Evolutionary conservation across 129 eudicot genomes (phyloP), one percentile per base, ranked within the genome.

Genomic region (Lonicera japonica): DNA sequence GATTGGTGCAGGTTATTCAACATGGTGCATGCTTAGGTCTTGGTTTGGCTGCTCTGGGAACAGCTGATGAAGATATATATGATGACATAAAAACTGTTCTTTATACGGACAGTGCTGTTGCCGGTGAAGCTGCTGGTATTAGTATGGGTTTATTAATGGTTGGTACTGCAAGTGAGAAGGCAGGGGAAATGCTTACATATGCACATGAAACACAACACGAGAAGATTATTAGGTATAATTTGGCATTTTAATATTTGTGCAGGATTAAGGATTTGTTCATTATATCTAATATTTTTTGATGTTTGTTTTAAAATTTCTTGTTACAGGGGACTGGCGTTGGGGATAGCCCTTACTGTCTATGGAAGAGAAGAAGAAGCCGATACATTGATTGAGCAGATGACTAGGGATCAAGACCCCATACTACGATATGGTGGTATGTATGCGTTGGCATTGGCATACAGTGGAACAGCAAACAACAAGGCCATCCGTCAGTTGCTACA

Each of bases 351-450:
- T n/a, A 92, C 96, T 12, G 98, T 92, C 21, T 92, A 92, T 58
- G 98, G 98, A 69, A 80, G 98, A 74, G 96, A 92, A 62, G 98
- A 92, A 71, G 98, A 85, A 72, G 98, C 96, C 0, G 98, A 92
- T 64, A 74, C 88, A 13, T 72, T 92, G 21, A 92, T 92, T 71
- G 95, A 87, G 79, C 96, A 87, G 58, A 92, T 92, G 98, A 87
- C 96, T n/a, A 75, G 94, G 24, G 98, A 92, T 80, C 98, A 92
- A 73, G 98, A 92, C 65, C 96, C 98, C 57, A 87, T 92, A 24
- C 8, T 92, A 64, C 88, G 96, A 19, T 92, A 92, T 70, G 98
- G 98, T 25, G 99, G 99, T 25, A 94, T 94, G 96, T 94, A 94
- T 68, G 99, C 99, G 2, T 72, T 94, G 64, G 99, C 95, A 34